Percentiles rank a stretch among this genome's conserved stretches.
These are phyloP conservation scores for Infundibulicybe gibba DNA, from an alignment of 768 basidiomycete genomes.

Conservation along the genomic window DNA sequence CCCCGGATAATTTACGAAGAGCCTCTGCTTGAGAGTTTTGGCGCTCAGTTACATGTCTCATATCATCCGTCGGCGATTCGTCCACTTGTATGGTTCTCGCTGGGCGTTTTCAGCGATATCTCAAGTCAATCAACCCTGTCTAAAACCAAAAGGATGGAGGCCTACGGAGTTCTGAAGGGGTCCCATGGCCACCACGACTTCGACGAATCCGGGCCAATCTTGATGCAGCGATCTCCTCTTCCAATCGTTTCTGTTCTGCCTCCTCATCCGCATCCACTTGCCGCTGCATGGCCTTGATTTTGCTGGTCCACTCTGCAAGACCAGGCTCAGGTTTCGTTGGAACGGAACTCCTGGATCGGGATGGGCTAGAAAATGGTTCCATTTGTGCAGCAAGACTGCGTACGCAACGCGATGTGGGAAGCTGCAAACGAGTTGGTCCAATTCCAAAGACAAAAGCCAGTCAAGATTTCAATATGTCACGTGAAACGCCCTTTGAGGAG, in stretches of 20 bases:
- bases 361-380: slow-evolving; percentile 2
- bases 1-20: not conserved
- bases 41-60: no score
- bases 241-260: slow-evolving; percentile 66
- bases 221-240: slow-evolving; percentile 59
- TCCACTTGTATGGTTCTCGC: slow-evolving; percentile 7
- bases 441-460: no score
- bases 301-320: slow-evolving; percentile 79
- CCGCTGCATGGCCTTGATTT: slow-evolving; percentile 75
- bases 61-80: no score
- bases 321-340: slow-evolving; percentile 56
- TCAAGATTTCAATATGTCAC: no score
- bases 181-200: slow-evolving; percentile 39
- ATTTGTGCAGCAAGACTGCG: slow-evolving; percentile 1
- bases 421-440: no score
- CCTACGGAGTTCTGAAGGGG: slow-evolving; percentile 42
- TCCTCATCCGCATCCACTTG: slow-evolving; percentile 83
- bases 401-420: no score
- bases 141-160: no score
- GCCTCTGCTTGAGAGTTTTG: slow-evolving; percentile 4
- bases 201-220: slow-evolving; percentile 45
- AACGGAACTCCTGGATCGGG: slow-evolving; percentile 24
- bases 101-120: not conserved
- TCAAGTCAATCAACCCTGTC: no score
- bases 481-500: no score